These are phyloP conservation scores for Hortiboletus flavorubellus DNA, from an alignment of 768 basidiomycete species.

Conservation along the genomic window DNA sequence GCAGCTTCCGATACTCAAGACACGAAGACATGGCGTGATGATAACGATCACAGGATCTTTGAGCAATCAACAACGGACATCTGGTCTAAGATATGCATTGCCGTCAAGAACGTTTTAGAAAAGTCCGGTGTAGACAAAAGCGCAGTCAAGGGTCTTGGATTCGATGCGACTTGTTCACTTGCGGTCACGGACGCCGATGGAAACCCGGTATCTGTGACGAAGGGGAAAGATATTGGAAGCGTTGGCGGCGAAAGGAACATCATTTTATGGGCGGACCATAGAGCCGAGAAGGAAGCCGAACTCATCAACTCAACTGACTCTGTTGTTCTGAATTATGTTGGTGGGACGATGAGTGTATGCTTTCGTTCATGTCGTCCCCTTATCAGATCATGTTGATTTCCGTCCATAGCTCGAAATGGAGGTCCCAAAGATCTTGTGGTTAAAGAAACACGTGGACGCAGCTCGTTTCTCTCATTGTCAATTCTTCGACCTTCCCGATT, in stretches of 20 bases:
- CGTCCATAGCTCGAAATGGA: slow-evolving; percentile 88
- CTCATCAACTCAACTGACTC: slow-evolving; percentile 84
- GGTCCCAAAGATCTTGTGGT: slow-evolving; percentile 95
- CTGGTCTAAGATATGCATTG: slow-evolving; percentile 66
- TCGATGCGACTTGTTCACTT: slow-evolving; percentile 96
- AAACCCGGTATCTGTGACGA: slow-evolving; percentile 70
- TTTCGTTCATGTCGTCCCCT: not conserved
- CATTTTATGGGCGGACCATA: slow-evolving; percentile 95
- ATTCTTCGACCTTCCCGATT: slow-evolving; percentile 93
- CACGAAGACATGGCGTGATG: slow-evolving; percentile 85
- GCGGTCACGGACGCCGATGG: slow-evolving; percentile 79
- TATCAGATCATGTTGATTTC: slow-evolving; percentile 6
- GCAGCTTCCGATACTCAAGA: slow-evolving; percentile 76
- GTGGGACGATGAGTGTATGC: slow-evolving; percentile 90
- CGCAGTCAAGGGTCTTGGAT: slow-evolving; percentile 82
- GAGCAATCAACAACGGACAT: slow-evolving; percentile 93
- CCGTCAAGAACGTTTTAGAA: slow-evolving; percentile 60
- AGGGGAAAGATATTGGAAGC: slow-evolving; percentile 58
- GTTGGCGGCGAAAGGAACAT: slow-evolving; percentile 73
- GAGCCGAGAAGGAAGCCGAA: slow-evolving; percentile 89
- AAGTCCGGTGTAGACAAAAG: slow-evolving; percentile 52
- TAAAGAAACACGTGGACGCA: slow-evolving; percentile 82
- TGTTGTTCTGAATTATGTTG: slow-evolving; percentile 89
- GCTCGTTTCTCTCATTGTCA: slow-evolving; percentile 70
- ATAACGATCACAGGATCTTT: slow-evolving; percentile 85